A percentile compares a stretch with the other conserved stretches of the same genome.
phyloP scores from a whole-genome alignment of 2,329 filamentous ascomycete species.

The Colletotrichum spinosum region DNA sequence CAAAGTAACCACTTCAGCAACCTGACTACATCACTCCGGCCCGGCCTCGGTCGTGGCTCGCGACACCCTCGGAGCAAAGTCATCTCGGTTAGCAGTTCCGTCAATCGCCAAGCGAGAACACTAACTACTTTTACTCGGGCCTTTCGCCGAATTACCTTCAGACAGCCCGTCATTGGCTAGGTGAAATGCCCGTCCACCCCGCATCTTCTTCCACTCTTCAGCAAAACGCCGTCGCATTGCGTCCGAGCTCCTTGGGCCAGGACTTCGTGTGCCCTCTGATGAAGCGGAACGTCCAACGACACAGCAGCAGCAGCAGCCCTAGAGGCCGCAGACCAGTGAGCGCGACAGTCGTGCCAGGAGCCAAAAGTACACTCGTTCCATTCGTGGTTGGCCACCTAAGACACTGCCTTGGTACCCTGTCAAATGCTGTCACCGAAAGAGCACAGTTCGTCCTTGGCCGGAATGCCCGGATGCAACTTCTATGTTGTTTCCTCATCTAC shows the following conservation, averaged over 20 bases:
- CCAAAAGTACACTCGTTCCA: too few species aligned
- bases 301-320: too few species aligned
- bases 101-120: background rate
- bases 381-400: too few species aligned
- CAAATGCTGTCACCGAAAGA: too few species aligned
- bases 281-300: background rate
- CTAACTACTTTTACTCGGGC: slow-evolving; percentile 19
- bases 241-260: background rate
- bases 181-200: slow-evolving; percentile 23
- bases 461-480: slow-evolving; percentile 27
- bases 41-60: too few species aligned
- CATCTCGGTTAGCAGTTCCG: slow-evolving; percentile 27
- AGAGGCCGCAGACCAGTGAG: too few species aligned
- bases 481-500: slow-evolving; percentile 22
- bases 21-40: too few species aligned
- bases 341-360: too few species aligned
- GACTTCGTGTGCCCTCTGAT: background rate
- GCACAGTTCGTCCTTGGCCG: background rate
- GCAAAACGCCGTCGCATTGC: background rate
- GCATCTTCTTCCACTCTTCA: slow-evolving; percentile 19
- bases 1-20: too few species aligned
- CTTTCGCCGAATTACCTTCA: slow-evolving; percentile 3
- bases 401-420: too few species aligned
- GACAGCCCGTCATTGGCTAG: slow-evolving; percentile 14
- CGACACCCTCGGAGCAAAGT: background rate